These are phyloP conservation scores for Fusarium sp. DNA, from an alignment of 2,329 filamentous ascomycete genomes.

Conservation along the genomic window DNA sequence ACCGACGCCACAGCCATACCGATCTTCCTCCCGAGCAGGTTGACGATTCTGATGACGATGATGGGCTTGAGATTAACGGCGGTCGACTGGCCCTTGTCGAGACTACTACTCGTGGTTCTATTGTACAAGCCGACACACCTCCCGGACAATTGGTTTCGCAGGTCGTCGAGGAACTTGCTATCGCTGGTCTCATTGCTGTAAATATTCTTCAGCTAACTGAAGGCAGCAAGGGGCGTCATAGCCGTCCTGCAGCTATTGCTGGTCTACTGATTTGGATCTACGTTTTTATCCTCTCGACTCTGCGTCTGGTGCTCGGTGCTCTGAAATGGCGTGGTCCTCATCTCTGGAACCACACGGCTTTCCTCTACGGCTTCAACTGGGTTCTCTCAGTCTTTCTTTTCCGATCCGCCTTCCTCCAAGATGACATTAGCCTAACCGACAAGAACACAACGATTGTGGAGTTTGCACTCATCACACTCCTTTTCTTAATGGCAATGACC, in stretches of 20 bases:
- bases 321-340: constrained; percentile 73
- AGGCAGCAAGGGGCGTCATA: constrained; percentile 66
- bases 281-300: constrained; percentile 75
- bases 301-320: constrained; percentile 75
- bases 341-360: constrained; percentile 92
- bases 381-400: constrained; percentile 79
- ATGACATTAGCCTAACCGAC: constrained; percentile 66
- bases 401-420: constrained; percentile 85
- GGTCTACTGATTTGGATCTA: constrained; percentile 84
- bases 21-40: constrained; percentile 59
- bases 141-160: constrained; percentile 76
- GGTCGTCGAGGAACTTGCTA: constrained; percentile 77
- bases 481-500: constrained; percentile 79
- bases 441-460: constrained; percentile 75
- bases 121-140: constrained; percentile 80
- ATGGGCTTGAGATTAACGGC: constrained; percentile 64
- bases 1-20: constrained; percentile 58
- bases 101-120: constrained; percentile 69
- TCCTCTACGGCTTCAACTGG: constrained; percentile 87
- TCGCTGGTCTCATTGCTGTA: constrained; percentile 75
- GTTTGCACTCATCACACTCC: constrained; percentile 77
- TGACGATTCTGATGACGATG: constrained; percentile 65
- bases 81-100: constrained; percentile 68
- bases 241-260: constrained; percentile 68
- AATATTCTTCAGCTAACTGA: constrained; percentile 73